Conservation (phyloP, 225 moss, liverwort and hornwort genomes). For the Neckera pumila region DNA sequence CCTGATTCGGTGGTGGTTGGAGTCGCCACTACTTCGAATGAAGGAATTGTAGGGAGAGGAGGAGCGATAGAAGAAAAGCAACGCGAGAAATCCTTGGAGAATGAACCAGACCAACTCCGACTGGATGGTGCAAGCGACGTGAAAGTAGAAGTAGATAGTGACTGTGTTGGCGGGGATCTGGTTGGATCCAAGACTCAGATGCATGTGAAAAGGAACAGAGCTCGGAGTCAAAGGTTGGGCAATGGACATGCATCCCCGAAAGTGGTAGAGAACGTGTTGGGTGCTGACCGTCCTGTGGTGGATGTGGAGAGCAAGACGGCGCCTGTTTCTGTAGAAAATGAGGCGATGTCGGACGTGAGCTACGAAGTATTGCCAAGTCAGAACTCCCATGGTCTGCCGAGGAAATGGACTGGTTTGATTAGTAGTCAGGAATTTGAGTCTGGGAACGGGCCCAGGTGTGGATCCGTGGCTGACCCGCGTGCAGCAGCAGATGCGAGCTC, state of each 20-base stretch:
- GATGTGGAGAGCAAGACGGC: slow-evolving; percentile 5
- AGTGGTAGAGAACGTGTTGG: slow-evolving; percentile 27
- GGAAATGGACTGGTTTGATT: slow-evolving; percentile 18
- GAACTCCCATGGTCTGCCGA: slow-evolving; percentile 10
- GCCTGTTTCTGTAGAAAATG: slow-evolving; percentile 1
- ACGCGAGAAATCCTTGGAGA: neutral
- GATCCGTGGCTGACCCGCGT: neutral
- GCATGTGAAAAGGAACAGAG: slow-evolving; percentile 51
- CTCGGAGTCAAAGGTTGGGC: slow-evolving; percentile 47
- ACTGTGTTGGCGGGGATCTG: slow-evolving; percentile 18
- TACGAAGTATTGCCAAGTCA: slow-evolving; percentile 17
- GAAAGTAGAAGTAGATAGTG: slow-evolving; percentile 32
- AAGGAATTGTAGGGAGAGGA: slow-evolving; percentile 11
- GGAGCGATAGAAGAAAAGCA: slow-evolving; percentile 9
- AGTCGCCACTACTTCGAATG: slow-evolving; percentile 13
- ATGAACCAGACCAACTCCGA: neutral
- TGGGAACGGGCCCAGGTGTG: slow-evolving; percentile 4
- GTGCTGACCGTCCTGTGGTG: neutral
- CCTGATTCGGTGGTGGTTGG: slow-evolving; percentile 23
- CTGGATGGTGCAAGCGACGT: neutral
- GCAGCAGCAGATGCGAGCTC: slow-evolving; percentile 4
- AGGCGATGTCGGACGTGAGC: slow-evolving; percentile 25
- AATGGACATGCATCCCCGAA: slow-evolving; percentile 44
- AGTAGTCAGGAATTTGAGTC: slow-evolving; percentile 1
- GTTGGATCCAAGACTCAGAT: slow-evolving; percentile 28